A percentile compares a stretch with the other conserved stretches of the same genome.
These are phyloP conservation scores for Whalleya microplaca DNA, from an alignment of 2,329 filamentous ascomycete genomes.

Conservation along the genomic window DNA sequence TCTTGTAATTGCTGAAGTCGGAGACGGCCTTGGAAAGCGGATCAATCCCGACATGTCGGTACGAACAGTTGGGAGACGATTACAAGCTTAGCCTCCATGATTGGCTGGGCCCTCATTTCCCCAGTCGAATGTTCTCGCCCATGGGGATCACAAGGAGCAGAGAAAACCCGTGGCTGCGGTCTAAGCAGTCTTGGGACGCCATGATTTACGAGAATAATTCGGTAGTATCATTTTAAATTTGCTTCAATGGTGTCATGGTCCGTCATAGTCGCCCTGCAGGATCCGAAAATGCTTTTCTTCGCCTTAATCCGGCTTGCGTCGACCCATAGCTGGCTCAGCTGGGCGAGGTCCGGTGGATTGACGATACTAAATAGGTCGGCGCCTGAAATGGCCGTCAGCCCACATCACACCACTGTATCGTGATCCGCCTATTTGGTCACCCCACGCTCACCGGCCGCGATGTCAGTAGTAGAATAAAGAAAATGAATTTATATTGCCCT, in stretches of 20 bases:
- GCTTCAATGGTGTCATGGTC: background rate
- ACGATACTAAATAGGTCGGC: background rate
- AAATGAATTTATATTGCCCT: constrained; percentile 20
- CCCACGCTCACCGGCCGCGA: constrained; percentile 18
- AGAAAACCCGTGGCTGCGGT: background rate
- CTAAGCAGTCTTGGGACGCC: background rate
- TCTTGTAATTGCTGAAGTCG: background rate
- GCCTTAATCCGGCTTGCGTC: background rate
- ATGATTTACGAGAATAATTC: background rate
- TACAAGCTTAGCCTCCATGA: background rate
- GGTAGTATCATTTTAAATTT: background rate
- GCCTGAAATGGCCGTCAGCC: background rate
- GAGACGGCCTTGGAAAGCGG: background rate
- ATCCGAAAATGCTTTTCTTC: background rate
- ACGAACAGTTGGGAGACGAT: background rate
- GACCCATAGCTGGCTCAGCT: background rate
- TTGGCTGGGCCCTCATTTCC: background rate
- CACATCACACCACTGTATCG: constrained; percentile 26
- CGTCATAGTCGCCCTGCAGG: background rate
- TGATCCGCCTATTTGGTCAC: constrained; percentile 19
- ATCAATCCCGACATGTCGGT: background rate
- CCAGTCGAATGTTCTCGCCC: background rate
- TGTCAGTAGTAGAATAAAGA: constrained; percentile 10
- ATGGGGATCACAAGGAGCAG: background rate
- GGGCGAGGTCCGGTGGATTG: background rate